Conservation (phyloP, 2,329 filamentous ascomycete genomes). For the Claviceps maximensis region DNA sequence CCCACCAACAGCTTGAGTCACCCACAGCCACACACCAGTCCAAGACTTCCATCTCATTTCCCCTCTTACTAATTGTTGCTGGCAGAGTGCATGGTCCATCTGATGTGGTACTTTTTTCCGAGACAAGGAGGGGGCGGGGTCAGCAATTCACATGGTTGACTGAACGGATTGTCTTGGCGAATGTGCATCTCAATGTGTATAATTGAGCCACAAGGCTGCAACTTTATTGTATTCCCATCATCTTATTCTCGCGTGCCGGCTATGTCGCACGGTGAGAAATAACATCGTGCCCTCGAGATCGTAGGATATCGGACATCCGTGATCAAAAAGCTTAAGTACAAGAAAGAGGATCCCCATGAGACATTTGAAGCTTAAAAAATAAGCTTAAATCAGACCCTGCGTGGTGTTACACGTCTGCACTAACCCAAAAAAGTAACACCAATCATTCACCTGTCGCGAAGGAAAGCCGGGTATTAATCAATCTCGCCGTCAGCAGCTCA, state of each 20-base stretch:
- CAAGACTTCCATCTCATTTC: background rate
- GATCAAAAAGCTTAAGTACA: background rate
- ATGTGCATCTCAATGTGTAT: background rate
- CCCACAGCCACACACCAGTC: background rate
- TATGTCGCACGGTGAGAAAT: background rate
- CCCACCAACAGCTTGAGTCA: background rate
- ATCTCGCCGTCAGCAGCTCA: background rate
- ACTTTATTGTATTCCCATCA: background rate
- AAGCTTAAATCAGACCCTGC: background rate
- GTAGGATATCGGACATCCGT: background rate
- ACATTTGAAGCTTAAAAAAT: conserved; percentile 2
- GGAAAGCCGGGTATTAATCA: background rate
- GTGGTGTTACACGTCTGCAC: background rate
- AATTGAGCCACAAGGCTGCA: background rate
- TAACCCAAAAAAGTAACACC: background rate
- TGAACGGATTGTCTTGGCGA: background rate
- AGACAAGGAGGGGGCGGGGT: background rate
- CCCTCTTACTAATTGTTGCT: background rate
- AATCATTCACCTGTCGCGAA: background rate
- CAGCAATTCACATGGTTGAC: background rate
- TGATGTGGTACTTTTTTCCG: background rate
- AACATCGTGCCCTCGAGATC: background rate
- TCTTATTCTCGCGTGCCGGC: background rate
- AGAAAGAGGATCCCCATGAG: background rate
- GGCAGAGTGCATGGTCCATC: background rate